A percentile compares a stretch with the other conserved stretches of the same genome.
phyloP scores from a whole-genome alignment of 805 yeast species.

The Saccharomycopsis selenospora region DNA sequence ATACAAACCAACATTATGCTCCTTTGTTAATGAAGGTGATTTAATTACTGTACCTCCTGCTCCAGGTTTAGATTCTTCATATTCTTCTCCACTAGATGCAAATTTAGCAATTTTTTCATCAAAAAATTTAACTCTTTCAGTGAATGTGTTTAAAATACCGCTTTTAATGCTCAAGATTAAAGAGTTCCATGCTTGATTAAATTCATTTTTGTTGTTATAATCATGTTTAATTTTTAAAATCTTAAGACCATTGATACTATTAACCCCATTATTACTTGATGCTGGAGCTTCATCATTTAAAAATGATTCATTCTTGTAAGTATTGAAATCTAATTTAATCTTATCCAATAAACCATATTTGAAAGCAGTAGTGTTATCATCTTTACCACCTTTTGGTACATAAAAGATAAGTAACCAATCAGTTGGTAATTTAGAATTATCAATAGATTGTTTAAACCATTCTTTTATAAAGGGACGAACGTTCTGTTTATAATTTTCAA shows the following conservation, averaged over 20 bases:
- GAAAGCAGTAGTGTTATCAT: constrained; percentile 33
- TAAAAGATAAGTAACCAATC: constrained; percentile 58
- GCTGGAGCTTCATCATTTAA: constrained; percentile 10
- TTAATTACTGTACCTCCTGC: constrained; percentile 2
- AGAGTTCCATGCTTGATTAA: constrained; percentile 44
- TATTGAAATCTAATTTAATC: constrained; percentile 43
- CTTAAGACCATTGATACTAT: constrained; percentile 33
- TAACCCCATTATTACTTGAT: constrained; percentile 13
- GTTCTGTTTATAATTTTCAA: constrained; percentile 71
- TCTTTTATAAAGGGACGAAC: constrained; percentile 76
- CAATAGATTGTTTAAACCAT: constrained; percentile 53
- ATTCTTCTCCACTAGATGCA: neutral
- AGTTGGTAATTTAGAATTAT: constrained; percentile 37
- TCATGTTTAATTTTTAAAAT: constrained; percentile 29
- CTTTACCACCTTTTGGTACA: constrained; percentile 35
- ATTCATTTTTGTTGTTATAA: constrained; percentile 28
- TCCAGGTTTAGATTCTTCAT: neutral
- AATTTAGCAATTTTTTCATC: constrained; percentile 34
- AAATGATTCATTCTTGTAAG: constrained; percentile 13
- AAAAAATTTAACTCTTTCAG: constrained; percentile 37
- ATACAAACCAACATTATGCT: constrained; percentile 39
- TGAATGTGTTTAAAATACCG: constrained; percentile 47
- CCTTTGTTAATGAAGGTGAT: constrained; percentile 26
- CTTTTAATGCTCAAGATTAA: constrained; percentile 40
- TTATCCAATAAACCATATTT: constrained; percentile 48